Evolutionary conservation across 2,329 filamentous ascomycete genomes (phyloP).

Genomic region (Colletotrichum godetiae): DNA sequence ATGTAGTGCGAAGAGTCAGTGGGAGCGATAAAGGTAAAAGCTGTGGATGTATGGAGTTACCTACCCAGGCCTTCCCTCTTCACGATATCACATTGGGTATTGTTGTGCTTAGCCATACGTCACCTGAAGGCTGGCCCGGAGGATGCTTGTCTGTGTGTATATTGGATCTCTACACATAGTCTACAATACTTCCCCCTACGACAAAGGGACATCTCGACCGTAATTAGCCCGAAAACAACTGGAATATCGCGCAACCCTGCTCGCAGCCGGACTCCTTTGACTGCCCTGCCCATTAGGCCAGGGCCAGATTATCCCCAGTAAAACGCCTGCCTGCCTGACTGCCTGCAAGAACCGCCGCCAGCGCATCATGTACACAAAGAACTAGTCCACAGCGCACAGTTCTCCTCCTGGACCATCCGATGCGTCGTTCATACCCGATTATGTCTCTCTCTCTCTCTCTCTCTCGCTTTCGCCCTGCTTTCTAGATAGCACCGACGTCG

Average conservation of each 20-base stretch:
- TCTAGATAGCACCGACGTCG: not conserved
- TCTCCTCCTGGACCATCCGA: constrained; percentile 45
- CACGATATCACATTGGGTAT: not conserved
- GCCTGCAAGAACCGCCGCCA: constrained; percentile 11
- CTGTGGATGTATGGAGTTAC: too few species aligned
- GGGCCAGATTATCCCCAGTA: constrained; percentile 24
- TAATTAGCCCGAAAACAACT: constrained; percentile 31
- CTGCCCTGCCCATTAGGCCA: constrained; percentile 18
- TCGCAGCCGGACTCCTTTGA: constrained; percentile 32
- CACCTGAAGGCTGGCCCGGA: not conserved
- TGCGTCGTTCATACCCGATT: not conserved
- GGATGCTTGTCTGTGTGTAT: not conserved
- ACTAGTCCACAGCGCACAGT: not conserved
- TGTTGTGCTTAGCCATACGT: not conserved
- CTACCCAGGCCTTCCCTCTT: not conserved
- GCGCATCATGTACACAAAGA: constrained; percentile 24
- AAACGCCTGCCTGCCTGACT: constrained; percentile 22
- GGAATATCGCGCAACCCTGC: constrained; percentile 30
- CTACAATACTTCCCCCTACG: constrained; percentile 5
- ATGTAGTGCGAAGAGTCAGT: too few species aligned
- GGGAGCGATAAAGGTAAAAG: too few species aligned
- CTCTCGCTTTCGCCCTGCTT: not conserved
- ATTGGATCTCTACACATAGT: constrained; percentile 9
- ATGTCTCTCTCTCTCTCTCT: not conserved
- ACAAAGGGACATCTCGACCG: constrained; percentile 1